Evolutionary conservation across 2,329 filamentous ascomycete species (phyloP).

Genomic region (Pestalotiopsis sp.): DNA sequence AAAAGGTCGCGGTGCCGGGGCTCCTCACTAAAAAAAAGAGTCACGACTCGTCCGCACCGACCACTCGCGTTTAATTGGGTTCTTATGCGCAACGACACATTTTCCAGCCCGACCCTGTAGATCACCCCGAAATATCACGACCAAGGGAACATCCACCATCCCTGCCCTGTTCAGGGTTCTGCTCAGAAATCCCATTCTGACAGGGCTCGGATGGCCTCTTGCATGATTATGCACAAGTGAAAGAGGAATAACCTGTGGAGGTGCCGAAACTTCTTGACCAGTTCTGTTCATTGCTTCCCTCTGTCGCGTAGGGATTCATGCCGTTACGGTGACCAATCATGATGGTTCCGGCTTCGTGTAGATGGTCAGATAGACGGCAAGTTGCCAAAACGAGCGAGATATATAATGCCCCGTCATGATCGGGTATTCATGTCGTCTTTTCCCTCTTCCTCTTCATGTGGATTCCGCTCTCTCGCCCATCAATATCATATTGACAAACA

Average conservation of each 20-base stretch:
- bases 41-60: not conserved
- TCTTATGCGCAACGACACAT: not conserved
- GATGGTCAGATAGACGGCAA: not conserved
- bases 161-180: not conserved
- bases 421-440: not conserved
- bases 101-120: not conserved
- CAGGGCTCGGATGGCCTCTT: not conserved
- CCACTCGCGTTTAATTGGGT: not conserved
- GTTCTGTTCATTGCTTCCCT: not conserved
- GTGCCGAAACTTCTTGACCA: not conserved
- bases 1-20: not conserved
- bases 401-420: not conserved
- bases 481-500: constrained; percentile 1
- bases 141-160: not conserved
- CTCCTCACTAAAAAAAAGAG: not conserved
- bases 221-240: not conserved
- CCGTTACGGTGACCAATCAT: not conserved
- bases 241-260: not conserved
- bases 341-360: not conserved
- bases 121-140: not conserved
- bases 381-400: not conserved
- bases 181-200: not conserved
- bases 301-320: not conserved
- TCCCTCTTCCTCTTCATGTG: constrained; percentile 1
- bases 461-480: constrained; percentile 14